Percentiles rank a stretch among this genome's conserved stretches.
Evolutionary conservation across 2,329 filamentous ascomycete genomes (phyloP).

Genomic region (Davidsoniella eucalypti): DNA sequence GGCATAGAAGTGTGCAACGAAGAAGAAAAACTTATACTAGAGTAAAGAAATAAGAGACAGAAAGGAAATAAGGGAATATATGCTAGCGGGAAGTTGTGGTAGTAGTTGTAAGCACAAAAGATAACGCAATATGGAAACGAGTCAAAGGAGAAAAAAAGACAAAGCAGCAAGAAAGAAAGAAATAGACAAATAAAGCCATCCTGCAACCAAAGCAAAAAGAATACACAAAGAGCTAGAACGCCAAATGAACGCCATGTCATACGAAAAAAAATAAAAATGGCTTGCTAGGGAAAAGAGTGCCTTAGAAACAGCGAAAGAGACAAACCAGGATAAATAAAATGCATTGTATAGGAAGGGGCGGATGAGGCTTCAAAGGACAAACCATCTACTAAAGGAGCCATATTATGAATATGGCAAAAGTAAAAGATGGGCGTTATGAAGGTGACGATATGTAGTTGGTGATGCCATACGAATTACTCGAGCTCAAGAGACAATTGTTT

Average conservation of each 20-base stretch:
- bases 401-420: neutral
- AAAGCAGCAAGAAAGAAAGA: neutral
- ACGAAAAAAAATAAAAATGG: constrained; percentile 1
- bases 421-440: neutral
- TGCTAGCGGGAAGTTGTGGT: neutral
- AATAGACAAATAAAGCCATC: constrained; percentile 1
- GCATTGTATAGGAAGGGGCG: constrained; percentile 3
- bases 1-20: no score
- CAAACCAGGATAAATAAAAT: constrained; percentile 14
- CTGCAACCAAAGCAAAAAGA: neutral
- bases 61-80: neutral
- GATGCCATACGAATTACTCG: no score
- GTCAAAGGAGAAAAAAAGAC: neutral
- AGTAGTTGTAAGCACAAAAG: no score
- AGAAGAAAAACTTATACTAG: neutral
- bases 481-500: neutral
- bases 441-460: no score
- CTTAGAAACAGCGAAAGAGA: neutral
- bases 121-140: neutral
- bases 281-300: neutral
- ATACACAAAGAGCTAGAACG: constrained; percentile 4
- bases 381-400: neutral
- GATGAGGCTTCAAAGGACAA: neutral
- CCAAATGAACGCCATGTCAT: constrained; percentile 11
- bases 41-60: constrained; percentile 1